Base-by-base conservation (phyloP, 2,329 filamentous ascomycete genomes). In the Amauroascus verrucosus region DNA sequence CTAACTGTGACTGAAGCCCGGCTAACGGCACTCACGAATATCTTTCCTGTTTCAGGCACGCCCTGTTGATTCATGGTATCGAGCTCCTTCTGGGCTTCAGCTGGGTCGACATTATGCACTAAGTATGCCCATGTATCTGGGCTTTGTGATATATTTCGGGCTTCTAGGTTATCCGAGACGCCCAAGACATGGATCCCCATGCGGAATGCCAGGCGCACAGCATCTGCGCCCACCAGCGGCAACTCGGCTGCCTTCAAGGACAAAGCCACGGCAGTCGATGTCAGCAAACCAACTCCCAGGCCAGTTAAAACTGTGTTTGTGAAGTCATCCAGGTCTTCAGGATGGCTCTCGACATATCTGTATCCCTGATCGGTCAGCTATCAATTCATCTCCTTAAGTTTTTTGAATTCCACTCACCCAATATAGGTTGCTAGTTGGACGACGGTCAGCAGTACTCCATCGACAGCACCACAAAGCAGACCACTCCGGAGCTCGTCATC, bases 201-300 rank as follows among this genome's bases (percentile, higher is more conserved):
- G 0, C 76, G 67, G 53, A 79, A 77, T 1, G 77, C 73, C 1
- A 70, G 32, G 0, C 73, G 66, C 1, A 76, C 60, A 0, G 63
- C 70, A 48, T 77, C 65, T 0, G 69, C 71, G 13, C 72, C 75
- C 6, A 62, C 60, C 3, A 63, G 22, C 1, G 71, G 62, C 0
- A 78, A 38, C 26, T 76, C 72, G 0, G 65, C 57, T 9, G 75
- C 18, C 0, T 61, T 64, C 1, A 62, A 51, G 3, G 75, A 63
- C 1, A 74, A 35, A 0, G 74, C 64, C 0, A 77, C 60, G 0
- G 75, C 75, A 9, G 71, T 64, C 0, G 71, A 59, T 1, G 72
- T 61, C 1, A 78, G 56, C 0, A 77, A 58, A 0, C 76, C 76
- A 11, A 72, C 67, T 2, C 76, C 70, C 1, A 77, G 60, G 1